These are phyloP conservation scores for Microbotryum saponariae DNA, from an alignment of 1,284 basidiomycete species.

Conservation along the genomic window DNA sequence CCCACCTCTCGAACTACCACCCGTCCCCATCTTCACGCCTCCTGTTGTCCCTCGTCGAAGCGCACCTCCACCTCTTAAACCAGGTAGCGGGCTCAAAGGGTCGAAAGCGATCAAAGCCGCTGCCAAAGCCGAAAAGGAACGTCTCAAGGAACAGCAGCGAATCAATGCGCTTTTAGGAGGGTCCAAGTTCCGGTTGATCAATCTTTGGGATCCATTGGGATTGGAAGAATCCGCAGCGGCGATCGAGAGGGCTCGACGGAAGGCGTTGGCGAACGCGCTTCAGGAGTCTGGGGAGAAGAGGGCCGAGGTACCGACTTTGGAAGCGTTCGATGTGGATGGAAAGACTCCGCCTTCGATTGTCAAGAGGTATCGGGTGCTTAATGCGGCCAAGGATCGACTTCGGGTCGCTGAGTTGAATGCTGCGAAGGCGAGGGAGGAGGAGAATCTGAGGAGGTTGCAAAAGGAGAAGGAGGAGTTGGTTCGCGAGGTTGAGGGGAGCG, in stretches of 20 bases:
- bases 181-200: slow-evolving; percentile 9
- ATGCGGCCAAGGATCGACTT: slow-evolving; percentile 15
- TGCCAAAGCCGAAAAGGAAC: slow-evolving; percentile 27
- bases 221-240: slow-evolving; percentile 3
- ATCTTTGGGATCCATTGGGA: slow-evolving; percentile 22
- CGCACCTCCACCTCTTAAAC: slow-evolving; percentile 21
- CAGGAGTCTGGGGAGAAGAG: slow-evolving; percentile 18
- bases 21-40: slow-evolving; percentile 11
- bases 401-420: slow-evolving; percentile 23
- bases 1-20: slow-evolving; percentile 16
- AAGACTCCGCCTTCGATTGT: too few species aligned
- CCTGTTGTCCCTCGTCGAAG: slow-evolving; percentile 18
- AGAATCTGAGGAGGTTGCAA: slow-evolving; percentile 21
- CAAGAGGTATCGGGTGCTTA: too few species aligned
- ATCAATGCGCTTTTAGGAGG: slow-evolving; percentile 18
- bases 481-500: slow-evolving; percentile 6
- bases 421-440: slow-evolving; percentile 20
- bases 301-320: slow-evolving; percentile 23
- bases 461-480: slow-evolving; percentile 16
- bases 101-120: slow-evolving; percentile 32
- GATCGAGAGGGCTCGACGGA: slow-evolving; percentile 8
- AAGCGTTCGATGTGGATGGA: slow-evolving; percentile 19
- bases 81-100: slow-evolving; percentile 28
- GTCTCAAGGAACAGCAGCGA: slow-evolving; percentile 29
- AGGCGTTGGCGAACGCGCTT: background rate